Evolutionary conservation across 352 stramenopile genomes (phyloP), one percentile per base, ranked within the genome.

Genomic region (Globisporangium iwayamae): DNA sequence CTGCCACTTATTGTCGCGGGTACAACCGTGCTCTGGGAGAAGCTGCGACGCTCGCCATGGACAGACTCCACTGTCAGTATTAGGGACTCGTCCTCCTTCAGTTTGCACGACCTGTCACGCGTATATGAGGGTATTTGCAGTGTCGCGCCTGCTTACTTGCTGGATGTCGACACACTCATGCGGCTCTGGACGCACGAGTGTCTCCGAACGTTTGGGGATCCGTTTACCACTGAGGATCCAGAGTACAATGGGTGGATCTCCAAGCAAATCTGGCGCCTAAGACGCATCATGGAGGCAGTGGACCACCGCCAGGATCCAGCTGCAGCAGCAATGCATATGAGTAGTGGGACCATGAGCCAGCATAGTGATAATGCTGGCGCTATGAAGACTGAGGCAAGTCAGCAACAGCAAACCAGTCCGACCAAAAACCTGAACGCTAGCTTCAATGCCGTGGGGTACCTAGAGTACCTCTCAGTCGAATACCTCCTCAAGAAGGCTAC

Each of bases 11-110:
- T 86, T 4, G 65, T 79, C 1, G 73, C 77, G 22, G 75, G 59
- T 0, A 85, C 78, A 0, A 82, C 68, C 0, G 71, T 86, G 9
- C 59, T 91, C 2, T 91, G 82, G 82, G 74, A 89, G 34, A 70
- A 70, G 20, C 57, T 89, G 9, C 62, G 72, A 5, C 55, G 11
- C 8, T 58, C 22, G 1, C 16, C 22, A 4, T 18, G 6, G 5
- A 0, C 20, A 6, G 5, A 3, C 11, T 48, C 38, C 16, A 25
- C 10, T 8, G 6, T 20, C 11, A 16, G n/a, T 3, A 25, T 7
- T 13, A 11, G 30, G 14, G 16, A 8, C 7, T 38, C 4, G 13
- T 3, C 45, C 6, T 20, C 14, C 0, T 85, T 85, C 25, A 65
- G 71, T 60, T 57, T 91, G 0, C 79, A 89, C n/a, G 71, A 85